Evolutionary conservation across 1,284 basidiomycete genomes (phyloP).

Genomic region (Sanghuangporus weigelae): DNA sequence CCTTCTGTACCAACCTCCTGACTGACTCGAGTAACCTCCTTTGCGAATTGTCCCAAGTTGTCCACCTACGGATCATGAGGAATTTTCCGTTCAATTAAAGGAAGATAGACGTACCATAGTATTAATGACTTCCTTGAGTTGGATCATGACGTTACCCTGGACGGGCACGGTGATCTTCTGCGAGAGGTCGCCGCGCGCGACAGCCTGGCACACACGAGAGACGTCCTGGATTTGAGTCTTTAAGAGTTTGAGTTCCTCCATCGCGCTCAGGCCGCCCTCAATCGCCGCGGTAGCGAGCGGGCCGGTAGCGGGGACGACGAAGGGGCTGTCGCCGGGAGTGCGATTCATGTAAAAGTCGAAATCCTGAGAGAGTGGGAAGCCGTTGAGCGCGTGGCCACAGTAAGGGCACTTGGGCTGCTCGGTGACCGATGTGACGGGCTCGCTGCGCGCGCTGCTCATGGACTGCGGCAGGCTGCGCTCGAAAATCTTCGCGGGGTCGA

Average conservation of each 20-base stretch:
- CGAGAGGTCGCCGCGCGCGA: conserved; percentile 89
- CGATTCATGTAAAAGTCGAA: conserved; percentile 22
- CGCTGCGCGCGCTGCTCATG: conserved; percentile 32
- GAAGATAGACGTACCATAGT: conserved; percentile 66
- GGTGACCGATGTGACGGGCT: conserved; percentile 35
- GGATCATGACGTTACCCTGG: conserved; percentile 95
- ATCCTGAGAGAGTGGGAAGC: conserved; percentile 18
- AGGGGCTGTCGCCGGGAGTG: conserved; percentile 36
- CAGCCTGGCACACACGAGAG: conserved; percentile 91
- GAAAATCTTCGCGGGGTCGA: conserved; percentile 30
- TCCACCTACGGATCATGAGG: conserved; percentile 44
- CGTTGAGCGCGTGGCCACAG: conserved; percentile 42
- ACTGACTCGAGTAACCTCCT: conserved; percentile 81
- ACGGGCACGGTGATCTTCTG: conserved; percentile 97
- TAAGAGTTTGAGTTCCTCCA: conserved; percentile 76
- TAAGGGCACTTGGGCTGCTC: conserved; percentile 43
- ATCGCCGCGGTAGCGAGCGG: conserved; percentile 54
- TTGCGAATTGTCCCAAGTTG: conserved; percentile 76
- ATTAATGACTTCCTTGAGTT: conserved; percentile 98
- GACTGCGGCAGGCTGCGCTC: conserved; percentile 22
- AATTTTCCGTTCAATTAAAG: conserved; percentile 14
- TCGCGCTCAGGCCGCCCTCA: conserved; percentile 60
- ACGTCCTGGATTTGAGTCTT: conserved; percentile 91
- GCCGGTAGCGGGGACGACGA: conserved; percentile 45
- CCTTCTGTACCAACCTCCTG: conserved; percentile 93